Conservation (phyloP, 1,139 yeast species). For the Taiozyma onychis region DNA sequence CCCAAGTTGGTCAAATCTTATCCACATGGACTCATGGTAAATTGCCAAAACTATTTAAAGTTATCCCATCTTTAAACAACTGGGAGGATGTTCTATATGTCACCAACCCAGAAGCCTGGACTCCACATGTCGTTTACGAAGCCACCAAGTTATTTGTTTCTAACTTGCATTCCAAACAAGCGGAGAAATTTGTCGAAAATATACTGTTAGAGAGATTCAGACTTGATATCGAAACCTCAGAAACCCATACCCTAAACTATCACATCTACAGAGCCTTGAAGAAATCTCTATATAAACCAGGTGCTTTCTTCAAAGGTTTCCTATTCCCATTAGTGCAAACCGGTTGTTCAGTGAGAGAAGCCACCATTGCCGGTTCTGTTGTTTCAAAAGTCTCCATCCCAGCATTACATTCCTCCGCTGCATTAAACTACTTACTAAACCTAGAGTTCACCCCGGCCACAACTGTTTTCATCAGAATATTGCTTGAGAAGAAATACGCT, state of each 20-base stretch:
- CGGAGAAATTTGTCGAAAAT: conserved; percentile 73
- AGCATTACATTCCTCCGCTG: conserved; percentile 93
- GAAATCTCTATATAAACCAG: conserved; percentile 92
- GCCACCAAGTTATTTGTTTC: conserved; percentile 94
- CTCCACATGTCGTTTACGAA: conserved; percentile 94
- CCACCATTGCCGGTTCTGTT: conserved; percentile 91
- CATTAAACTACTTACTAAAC: conserved; percentile 77
- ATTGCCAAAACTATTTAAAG: conserved; percentile 90
- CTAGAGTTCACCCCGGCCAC: conserved; percentile 85
- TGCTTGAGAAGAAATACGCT: conserved; percentile 92
- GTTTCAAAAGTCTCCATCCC: conserved; percentile 88
- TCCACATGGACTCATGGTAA: conserved; percentile 95
- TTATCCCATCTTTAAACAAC: conserved; percentile 83
- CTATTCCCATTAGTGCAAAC: conserved; percentile 83
- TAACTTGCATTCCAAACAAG: conserved; percentile 79
- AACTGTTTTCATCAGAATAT: conserved; percentile 81
- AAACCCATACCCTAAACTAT: conserved; percentile 62
- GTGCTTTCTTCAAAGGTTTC: conserved; percentile 96
- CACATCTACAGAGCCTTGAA: conserved; percentile 89
- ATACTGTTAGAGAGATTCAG: conserved; percentile 84
- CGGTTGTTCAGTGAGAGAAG: conserved; percentile 86
- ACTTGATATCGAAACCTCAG: conserved; percentile 72
- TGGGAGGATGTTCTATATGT: conserved; percentile 96
- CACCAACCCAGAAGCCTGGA: conserved; percentile 90
- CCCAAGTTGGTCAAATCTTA: conserved; percentile 82